Base-by-base conservation (phyloP, 1,284 basidiomycete genomes). In the Apiotrichum brassicae region DNA sequence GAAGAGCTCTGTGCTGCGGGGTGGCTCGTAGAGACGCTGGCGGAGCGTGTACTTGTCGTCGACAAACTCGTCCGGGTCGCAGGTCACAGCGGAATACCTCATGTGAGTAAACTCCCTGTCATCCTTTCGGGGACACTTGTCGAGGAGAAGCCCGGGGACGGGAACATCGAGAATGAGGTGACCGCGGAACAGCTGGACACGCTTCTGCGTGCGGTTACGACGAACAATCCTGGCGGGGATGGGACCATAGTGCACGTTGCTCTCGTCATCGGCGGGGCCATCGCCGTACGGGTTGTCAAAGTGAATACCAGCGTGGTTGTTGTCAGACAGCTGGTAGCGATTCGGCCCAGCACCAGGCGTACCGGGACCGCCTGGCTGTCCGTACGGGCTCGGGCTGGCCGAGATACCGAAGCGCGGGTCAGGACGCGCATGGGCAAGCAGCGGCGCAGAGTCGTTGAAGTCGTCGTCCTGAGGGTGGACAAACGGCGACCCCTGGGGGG, bases 31-130 rank as follows among this genome's bases (percentile, higher is more conserved):
- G 57, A 88, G 80, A 24, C 78, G 74, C 68, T 78, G 90, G 8
- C 89, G 79, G 6, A 94, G 77, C 0, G 87, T 87, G 74, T 91
- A 95, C 3, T 84, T 82, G 35, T 81, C 76, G 25, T 67, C 71
- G 60, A 83, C 80, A 71, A 94, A 95, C 64, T 89, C 83, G 66
- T 94, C 87, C 3, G 90, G 90, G 69, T 94, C 89, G 71, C 87
- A 90, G 0, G 91, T 94, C n/a, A 87, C 87, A 0, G 89, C 90
- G 2, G 84, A 85, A 73, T 93, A 92, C 7, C 93, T 82, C 88
- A 97, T 90, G 71, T 92, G 86, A 2, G 88, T 90, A 70, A 92
- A 94, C 72, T 98, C 94, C 51, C 87, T 81, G 54, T 89, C 87
- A 46, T 81, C 84, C 48, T 82, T 80, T 56, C 81, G 72, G 2